Base-by-base conservation (phyloP, 371 early-diverging fungal genomes). In the Dinochytrium kinnereticum region DNA sequence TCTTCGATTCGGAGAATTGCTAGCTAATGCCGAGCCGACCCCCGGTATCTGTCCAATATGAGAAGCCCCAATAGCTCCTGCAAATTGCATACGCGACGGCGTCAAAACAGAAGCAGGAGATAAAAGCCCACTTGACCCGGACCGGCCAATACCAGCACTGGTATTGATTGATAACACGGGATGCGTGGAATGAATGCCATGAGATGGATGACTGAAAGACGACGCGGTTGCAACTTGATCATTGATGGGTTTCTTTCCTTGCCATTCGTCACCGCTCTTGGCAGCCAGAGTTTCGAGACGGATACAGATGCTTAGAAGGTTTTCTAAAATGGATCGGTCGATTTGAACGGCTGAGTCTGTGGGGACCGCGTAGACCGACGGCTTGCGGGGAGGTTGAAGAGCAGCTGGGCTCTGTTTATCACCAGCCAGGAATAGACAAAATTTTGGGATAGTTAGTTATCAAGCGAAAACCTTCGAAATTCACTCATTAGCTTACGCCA, bases 261-360 rank as follows among this genome's bases (percentile, higher is more conserved):
- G 66, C 66, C 66, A 66, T 21, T 66, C 66, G 44, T 66, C 66
- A 28, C 66, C 37, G 44, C 66, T 66, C 44, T 44, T 38, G 5
- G 66, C 44, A 5, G 66, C 66, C 2, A 66, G 37, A 15, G 44
- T 10, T 28, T 66, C 66, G 2, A 66, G 44, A 7, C 66, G 39
- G 7, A 30, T 39, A 44, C 66, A 66, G 33, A 66, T 21, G 44
- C n/a, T 24, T 13, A 44, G 2, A 7, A 66, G 66, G n/a, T 10
- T 19, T 40, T 66, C 66, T 26, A 66, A 2, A 2, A 5, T 2
- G 24, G 66, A 13, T 37, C 44, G 38, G 44, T 66, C 66, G 44
- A 66, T 37, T 2, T 2, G 30, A 15, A 40, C 34, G 3, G 37
- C 13, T 7, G 55, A 5, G 36, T 61, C 61, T 2, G 34, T 34